Conservation (phyloP, 768 basidiomycete species). For the Ramaria rubella region DNA sequence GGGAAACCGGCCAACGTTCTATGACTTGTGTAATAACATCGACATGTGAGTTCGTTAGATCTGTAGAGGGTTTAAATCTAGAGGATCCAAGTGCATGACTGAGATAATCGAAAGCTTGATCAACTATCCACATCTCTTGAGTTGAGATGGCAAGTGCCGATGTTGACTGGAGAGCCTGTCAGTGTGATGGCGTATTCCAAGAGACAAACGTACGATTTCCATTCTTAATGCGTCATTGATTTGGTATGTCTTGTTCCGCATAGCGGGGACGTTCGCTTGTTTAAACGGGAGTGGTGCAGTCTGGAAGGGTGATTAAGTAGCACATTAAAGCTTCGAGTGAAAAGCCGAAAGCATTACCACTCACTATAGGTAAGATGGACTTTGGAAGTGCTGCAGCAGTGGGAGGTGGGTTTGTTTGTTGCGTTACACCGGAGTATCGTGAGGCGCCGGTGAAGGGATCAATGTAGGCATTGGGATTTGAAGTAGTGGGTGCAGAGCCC, state of each 20-base stretch:
- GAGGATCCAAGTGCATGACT: slow-evolving; percentile 32
- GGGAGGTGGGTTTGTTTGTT: slow-evolving; percentile 20
- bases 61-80: slow-evolving; percentile 23
- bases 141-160: slow-evolving; percentile 64
- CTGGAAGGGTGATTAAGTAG: too few species aligned
- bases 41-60: slow-evolving; percentile 42
- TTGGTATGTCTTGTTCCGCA: slow-evolving; percentile 72
- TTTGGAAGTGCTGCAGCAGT: slow-evolving; percentile 22
- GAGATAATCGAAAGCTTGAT: slow-evolving; percentile 60
- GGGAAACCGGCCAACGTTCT: slow-evolving; percentile 66
- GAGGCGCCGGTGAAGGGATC: slow-evolving; percentile 75
- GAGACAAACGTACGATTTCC: slow-evolving; percentile 51
- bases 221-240: slow-evolving; percentile 61
- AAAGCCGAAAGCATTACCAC: too few species aligned
- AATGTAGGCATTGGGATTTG: slow-evolving; percentile 34
- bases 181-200: background rate
- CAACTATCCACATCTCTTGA: slow-evolving; percentile 49
- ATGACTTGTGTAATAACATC: slow-evolving; percentile 58
- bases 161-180: slow-evolving; percentile 46
- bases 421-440: slow-evolving; percentile 34
- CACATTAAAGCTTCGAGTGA: too few species aligned
- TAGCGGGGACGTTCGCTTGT: slow-evolving; percentile 72
- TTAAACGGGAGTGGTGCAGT: slow-evolving; percentile 69
- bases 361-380: slow-evolving; percentile 21
- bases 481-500: slow-evolving; percentile 24